Base-by-base conservation (phyloP, 805 yeast species). In the Saturnispora sekii region DNA sequence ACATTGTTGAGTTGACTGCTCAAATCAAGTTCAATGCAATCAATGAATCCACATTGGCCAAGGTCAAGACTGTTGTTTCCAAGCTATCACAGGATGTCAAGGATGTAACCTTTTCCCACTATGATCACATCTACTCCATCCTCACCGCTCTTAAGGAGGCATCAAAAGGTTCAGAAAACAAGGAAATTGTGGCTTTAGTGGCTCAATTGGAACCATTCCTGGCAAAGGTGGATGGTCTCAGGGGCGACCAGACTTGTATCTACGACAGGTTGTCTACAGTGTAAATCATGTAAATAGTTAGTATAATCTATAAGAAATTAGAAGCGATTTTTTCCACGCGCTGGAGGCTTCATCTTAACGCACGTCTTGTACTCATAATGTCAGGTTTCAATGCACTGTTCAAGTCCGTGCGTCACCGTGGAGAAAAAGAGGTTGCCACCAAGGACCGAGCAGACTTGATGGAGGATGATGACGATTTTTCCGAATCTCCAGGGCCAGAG, bases 391-490 rank as follows among this genome's bases (percentile, higher is more conserved):
- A 41, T 16, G 33, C 39, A 11, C 32, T 41, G 7, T 41, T 41
- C 11, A 35, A 21, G 26, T 21, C 26, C 26, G 26, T 21, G 5
- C 52, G 48, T 32, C 49, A 49, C 7, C 41, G 48, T 28, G 45
- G 40, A 16, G 36, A 47, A 17, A 47, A 46, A 18, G 48, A 51
- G 8, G 51, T 50, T 15, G 42, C 40, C 14, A 32, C 49, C 5
- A 44, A 41, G 7, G 51, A 45, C 33, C 44, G 53, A 11, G 48
- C 36, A 15, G 53, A 51, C 43, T 39, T 47, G 36, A 55, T 55
- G 60, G 58, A 53, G 18, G 63, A 54, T 28, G 62, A 58, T 35
- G 63, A 59, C 35, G 78, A 73, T 55, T 74, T 65, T 43, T 73
- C 59, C 49, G 57, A 55, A 35, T 64, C 53, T 34, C 51, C 51